phyloP scores from a whole-genome alignment of 225 moss, liverwort and hornwort genomes.

The Pseudisothecium myosuroides region DNA sequence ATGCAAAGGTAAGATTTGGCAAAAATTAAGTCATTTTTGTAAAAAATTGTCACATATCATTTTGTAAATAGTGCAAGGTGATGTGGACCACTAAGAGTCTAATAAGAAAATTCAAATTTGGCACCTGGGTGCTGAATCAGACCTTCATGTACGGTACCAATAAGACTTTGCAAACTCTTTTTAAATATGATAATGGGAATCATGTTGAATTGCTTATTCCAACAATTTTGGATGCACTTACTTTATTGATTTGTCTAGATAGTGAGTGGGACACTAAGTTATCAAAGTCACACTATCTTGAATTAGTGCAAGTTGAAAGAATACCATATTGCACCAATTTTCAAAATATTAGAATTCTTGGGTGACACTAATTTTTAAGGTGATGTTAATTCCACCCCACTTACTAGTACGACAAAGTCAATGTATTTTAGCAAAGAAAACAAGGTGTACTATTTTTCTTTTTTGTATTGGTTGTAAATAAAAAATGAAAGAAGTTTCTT shows the following conservation, averaged over 20 bases:
- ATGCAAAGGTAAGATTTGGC: too few relatives aligned
- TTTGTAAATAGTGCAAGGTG: too few relatives aligned
- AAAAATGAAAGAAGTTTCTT: background rate
- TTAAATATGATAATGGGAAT: too few relatives aligned
- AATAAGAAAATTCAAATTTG: too few relatives aligned
- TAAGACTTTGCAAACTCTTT: too few relatives aligned
- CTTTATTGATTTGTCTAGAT: background rate
- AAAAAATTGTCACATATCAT: too few relatives aligned
- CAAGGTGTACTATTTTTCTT: background rate
- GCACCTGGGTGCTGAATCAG: too few relatives aligned
- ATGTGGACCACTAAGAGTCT: too few relatives aligned
- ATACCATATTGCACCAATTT: background rate
- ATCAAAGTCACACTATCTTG: background rate
- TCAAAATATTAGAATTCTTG: background rate
- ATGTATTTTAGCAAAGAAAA: background rate
- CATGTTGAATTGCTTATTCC: too few relatives aligned
- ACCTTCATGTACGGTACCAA: too few relatives aligned
- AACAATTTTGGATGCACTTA: too few relatives aligned
- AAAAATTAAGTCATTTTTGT: too few relatives aligned
- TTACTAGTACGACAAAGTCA: background rate
- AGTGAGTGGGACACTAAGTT: accelerated
- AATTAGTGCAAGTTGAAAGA: background rate
- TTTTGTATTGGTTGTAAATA: background rate
- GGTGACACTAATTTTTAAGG: background rate
- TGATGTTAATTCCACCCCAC: background rate